Percentiles rank a stretch among this genome's conserved stretches.
Conservation (phyloP, 306 rosid species). For the Morella rubra region DNA sequence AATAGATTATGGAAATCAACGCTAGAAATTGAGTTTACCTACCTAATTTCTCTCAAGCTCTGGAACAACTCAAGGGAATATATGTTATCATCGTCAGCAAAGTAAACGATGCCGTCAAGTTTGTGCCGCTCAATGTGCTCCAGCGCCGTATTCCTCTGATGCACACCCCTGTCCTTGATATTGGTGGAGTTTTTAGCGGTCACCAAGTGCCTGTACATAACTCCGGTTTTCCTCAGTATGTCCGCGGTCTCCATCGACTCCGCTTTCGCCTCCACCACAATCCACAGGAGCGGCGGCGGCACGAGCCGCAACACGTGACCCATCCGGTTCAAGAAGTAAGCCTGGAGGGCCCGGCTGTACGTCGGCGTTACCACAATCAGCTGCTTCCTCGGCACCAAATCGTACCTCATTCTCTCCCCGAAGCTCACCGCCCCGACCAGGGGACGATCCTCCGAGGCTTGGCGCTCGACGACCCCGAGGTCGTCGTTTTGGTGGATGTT, state of each 20-base stretch:
- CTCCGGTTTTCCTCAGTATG: conserved; percentile 84
- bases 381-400: conserved; percentile 68
- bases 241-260: conserved; percentile 94
- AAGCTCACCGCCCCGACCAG: conserved; percentile 10
- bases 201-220: conserved; percentile 90
- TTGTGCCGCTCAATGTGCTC: conserved; percentile 84
- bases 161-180: conserved; percentile 88
- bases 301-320: conserved; percentile 77
- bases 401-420: conserved; percentile 35
- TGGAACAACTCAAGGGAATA: conserved; percentile 80
- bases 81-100: conserved; percentile 89
- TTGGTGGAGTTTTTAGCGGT: conserved; percentile 57
- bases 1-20: background rate
- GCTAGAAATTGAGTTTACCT: background rate
- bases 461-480: background rate
- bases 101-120: conserved; percentile 91
- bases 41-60: conserved; percentile 77
- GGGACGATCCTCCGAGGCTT: conserved; percentile 31
- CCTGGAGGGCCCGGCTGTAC: conserved; percentile 64
- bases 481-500: conserved; percentile 27
- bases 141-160: conserved; percentile 91
- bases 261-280: conserved; percentile 79
- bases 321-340: conserved; percentile 73
- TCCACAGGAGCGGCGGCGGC: conserved; percentile 81
- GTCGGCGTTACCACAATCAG: conserved; percentile 88